Base-by-base conservation (phyloP, 177 flowering plant species). In the Vitis hybrid region DNA sequence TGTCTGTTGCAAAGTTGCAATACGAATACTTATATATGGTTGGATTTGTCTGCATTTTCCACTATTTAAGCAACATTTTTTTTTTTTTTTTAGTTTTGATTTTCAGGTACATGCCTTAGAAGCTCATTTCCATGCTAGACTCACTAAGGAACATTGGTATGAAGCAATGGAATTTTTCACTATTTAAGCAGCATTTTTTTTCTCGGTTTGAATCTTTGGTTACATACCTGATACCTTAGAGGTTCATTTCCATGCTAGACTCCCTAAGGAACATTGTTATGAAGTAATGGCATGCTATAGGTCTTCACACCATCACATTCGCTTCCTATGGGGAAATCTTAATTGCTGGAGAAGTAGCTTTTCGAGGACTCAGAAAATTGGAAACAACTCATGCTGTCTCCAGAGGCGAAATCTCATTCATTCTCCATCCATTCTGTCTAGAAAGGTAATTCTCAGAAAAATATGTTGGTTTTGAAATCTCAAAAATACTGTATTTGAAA, bases 281-380 rank as follows among this genome's bases (percentile, higher is more conserved):
- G 71, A 66, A 11, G 50, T 59, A 32, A 81, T 85, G 86, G 86
- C 82, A 9, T 76, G 69, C 78, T 69, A 30, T 64, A 65, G 62
- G 62, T 64, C 60, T 50, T 68, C 71, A 17, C 72, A 60, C 67
- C 66, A 67, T 66, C 69, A 69, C 48, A 13, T 78, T 35, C 63
- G 49, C 56, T 62, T 61, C 62, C 40, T 76, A 8, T 70, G 78
- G 80, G 73, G 74, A 64, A 69, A 62, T 52, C 55, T 69, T 56
- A 60, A n/a, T 61, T 70, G 60, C 70, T 56, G 75, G 0, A 67
- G 74, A n/a, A 73, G 70, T 62, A 68, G 64, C 61, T 69, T 69
- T 10, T 59, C 72, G 48, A 60, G 65, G 27, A 51, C 67, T 62
- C 77, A 24, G 27, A 60, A 67, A 62, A 32, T 64, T 66, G 71